Conservation (phyloP, 768 basidiomycete species). For the Phaffia australis region DNA sequence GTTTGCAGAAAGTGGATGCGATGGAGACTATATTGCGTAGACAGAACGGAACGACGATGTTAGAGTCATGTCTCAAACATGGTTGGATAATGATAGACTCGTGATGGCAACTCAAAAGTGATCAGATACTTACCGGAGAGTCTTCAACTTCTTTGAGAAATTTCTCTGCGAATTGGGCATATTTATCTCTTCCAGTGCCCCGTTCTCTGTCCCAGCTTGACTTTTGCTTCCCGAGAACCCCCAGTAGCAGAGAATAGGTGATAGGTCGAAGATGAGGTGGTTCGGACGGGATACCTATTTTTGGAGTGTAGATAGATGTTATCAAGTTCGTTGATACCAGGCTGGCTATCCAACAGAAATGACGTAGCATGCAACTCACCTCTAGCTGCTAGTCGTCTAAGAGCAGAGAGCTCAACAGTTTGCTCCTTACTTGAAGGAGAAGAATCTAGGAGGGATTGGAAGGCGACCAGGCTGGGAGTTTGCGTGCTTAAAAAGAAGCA, state of each 20-base stretch:
- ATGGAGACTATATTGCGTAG: background rate
- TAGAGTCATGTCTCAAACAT: background rate
- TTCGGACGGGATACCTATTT: constrained; percentile 33
- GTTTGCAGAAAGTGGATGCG: constrained; percentile 15
- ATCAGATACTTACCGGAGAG: constrained; percentile 7
- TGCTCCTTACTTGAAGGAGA: constrained; percentile 28
- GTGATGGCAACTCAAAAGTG: background rate
- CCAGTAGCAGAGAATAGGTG: constrained; percentile 33
- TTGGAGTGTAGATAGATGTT: background rate
- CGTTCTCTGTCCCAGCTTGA: constrained; percentile 28
- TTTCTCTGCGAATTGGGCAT: constrained; percentile 26
- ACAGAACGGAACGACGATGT: background rate
- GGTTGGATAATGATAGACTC: background rate
- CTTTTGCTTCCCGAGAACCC: constrained; percentile 29
- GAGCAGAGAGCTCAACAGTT: constrained; percentile 30
- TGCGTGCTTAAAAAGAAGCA: background rate
- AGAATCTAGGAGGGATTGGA: constrained; percentile 33
- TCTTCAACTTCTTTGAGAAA: constrained; percentile 3
- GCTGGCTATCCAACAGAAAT: background rate
- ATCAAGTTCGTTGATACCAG: background rate
- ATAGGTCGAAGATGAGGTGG: constrained; percentile 35
- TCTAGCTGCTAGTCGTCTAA: constrained; percentile 31
- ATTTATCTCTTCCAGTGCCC: constrained; percentile 26
- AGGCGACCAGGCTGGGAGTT: constrained; percentile 31
- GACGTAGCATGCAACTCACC: constrained; percentile 26